Base-by-base conservation (phyloP, 148 eudicot species). In the Vaccinium myrtillus region DNA sequence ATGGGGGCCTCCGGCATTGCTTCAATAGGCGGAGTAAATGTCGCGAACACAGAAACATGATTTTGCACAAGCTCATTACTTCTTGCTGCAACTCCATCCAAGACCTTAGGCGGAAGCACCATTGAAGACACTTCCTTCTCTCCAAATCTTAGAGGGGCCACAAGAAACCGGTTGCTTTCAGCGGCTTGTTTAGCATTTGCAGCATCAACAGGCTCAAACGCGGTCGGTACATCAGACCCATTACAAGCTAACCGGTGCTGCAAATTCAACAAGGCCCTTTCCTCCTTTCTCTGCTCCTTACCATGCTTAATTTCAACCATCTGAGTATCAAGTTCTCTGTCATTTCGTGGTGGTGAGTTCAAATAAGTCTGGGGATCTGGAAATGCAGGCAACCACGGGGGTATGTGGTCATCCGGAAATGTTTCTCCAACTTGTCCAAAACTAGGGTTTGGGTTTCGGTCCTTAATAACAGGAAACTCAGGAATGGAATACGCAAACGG, bases 351-450 rank as follows among this genome's bases (percentile, higher is more conserved):
- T 23, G 84, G 59, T 12, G 83, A 81, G 27, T 77, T 71, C 36
- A 58, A 56, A 69, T 77, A 82, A 11, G 84, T 89, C 51, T 85
- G 79, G 16, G 88, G 85, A 80, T 83, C 89, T 36, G 99, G 99
- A 81, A 96, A 92, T n/a, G 82, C 86, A 8, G 99, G 98, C 89
- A 96, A 89, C 99, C 98, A 96, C 0, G 55, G 23, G 1, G 99
- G 98, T 32, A 96, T 88, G 88, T 94, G 97, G 9, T 91, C 93
- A 55, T 81, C 87, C 2, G 87, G 93, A 0, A 93, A 87, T 32
- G 55, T 81, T 84, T 86, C 89, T 10, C 91, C 94, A 2, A 75
- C 49, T 75, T 86, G 86, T 14, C 53, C 46, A 90, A 93, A 93
- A 87, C 92, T 92, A 21, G 83, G 85, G 14, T 59, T 78, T 21